Conservation (phyloP, 1,284 basidiomycete species). For the Tausonia pullulans region DNA sequence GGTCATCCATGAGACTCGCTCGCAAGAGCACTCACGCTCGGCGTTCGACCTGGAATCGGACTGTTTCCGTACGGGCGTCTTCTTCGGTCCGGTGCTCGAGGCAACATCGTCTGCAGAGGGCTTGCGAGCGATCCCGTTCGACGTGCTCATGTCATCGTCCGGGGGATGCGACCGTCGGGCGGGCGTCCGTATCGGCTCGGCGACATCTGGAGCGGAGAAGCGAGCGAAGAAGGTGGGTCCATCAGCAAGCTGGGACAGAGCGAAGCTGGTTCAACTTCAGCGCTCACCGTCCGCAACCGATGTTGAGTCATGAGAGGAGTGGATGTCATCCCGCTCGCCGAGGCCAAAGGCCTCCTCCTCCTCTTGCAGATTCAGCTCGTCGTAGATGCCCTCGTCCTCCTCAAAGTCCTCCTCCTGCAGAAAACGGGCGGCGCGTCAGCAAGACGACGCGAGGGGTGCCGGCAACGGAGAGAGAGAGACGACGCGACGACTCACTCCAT, state of each 20-base stretch:
- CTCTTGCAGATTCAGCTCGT: slow-evolving; percentile 94
- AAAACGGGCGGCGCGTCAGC: background rate
- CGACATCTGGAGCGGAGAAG: background rate
- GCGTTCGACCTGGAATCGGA: slow-evolving; percentile 25
- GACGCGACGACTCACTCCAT: slow-evolving; percentile 57
- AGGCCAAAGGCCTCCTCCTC: slow-evolving; percentile 80
- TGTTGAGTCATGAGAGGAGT: slow-evolving; percentile 36
- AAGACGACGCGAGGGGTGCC: background rate
- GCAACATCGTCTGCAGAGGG: slow-evolving; percentile 4
- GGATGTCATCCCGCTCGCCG: slow-evolving; percentile 53
- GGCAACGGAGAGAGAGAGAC: background rate
- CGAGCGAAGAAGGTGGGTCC: background rate
- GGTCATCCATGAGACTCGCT: background rate
- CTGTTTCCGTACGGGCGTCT: slow-evolving; percentile 3
- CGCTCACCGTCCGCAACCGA: slow-evolving; percentile 34
- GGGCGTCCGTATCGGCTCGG: background rate
- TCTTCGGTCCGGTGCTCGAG: slow-evolving; percentile 7
- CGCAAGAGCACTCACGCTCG: slow-evolving; percentile 36
- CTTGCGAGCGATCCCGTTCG: slow-evolving; percentile 7
- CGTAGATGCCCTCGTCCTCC: slow-evolving; percentile 95
- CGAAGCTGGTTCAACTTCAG: background rate
- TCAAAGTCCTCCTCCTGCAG: slow-evolving; percentile 92
- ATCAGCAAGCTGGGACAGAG: background rate
- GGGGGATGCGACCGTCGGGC: background rate
- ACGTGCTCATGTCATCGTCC: slow-evolving; percentile 12